Percentiles rank a stretch among this genome's conserved stretches.
These are phyloP conservation scores for Phanerodontia chrysosporium DNA, from an alignment of 768 basidiomycete species.

Conservation along the genomic window DNA sequence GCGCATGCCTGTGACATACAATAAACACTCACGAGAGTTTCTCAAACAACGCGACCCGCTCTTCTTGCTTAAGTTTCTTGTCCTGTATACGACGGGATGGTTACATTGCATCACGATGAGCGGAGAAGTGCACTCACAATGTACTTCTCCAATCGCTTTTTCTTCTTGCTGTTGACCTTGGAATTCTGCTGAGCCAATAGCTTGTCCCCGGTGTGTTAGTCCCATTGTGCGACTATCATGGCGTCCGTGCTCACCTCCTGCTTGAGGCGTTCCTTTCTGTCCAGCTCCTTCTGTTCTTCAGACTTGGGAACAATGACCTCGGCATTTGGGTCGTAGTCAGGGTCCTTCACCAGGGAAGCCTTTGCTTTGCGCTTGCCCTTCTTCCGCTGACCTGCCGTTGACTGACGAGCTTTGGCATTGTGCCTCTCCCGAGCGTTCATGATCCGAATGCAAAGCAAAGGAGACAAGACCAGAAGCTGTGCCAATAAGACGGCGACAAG, in stretches of 20 bases:
- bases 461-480: neutral
- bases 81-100: constrained; percentile 42
- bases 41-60: constrained; percentile 68
- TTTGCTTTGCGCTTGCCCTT: constrained; percentile 17
- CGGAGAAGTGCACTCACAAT: constrained; percentile 54
- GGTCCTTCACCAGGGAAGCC: constrained; percentile 4
- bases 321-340: constrained; percentile 50
- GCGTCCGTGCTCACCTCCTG: constrained; percentile 45
- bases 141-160: constrained; percentile 86
- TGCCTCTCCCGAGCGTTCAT: constrained; percentile 17
- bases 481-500: neutral
- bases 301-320: constrained; percentile 55
- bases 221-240: constrained; percentile 19
- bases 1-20: neutral
- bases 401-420: constrained; percentile 25
- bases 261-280: constrained; percentile 54
- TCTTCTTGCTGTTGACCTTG: constrained; percentile 81
- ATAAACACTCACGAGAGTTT: constrained; percentile 58
- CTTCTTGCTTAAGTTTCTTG: constrained; percentile 91
- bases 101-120: neutral
- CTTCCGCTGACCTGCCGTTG: constrained; percentile 22
- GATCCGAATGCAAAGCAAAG: neutral
- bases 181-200: constrained; percentile 48
- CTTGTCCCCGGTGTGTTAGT: constrained; percentile 6
- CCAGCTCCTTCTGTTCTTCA: constrained; percentile 54